Evolutionary conservation across 1,284 basidiomycete genomes (phyloP).

Genomic region (Phylloboletellus chloephorus): DNA sequence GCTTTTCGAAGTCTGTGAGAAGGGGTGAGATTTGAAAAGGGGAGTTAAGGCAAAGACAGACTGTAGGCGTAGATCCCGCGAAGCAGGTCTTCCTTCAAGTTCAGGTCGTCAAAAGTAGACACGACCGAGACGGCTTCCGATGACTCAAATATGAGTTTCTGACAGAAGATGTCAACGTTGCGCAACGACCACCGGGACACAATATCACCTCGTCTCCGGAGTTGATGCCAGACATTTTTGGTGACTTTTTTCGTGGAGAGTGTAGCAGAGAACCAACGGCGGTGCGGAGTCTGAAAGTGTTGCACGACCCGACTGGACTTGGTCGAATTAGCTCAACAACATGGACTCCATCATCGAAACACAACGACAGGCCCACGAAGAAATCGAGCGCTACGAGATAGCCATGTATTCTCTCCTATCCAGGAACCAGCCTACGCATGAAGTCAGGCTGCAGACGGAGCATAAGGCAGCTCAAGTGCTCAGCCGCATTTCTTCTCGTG

Average conservation of each 20-base stretch:
- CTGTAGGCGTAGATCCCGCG: constrained; percentile 99
- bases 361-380: constrained; percentile 92
- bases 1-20: constrained; percentile 92
- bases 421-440: constrained; percentile 55
- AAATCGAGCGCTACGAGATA: constrained; percentile 84
- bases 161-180: constrained; percentile 6
- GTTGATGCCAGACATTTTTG: constrained; percentile 74
- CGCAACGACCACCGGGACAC: not conserved
- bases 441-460: constrained; percentile 69
- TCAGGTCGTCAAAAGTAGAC: constrained; percentile 88
- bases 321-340: constrained; percentile 10
- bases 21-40: constrained; percentile 3
- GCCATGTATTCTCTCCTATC: constrained; percentile 70
- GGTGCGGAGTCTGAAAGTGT: constrained; percentile 52
- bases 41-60: constrained; percentile 39
- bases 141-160: constrained; percentile 97
- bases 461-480: constrained; percentile 86
- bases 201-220: constrained; percentile 62
- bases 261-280: constrained; percentile 30
- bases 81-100: constrained; percentile 91
- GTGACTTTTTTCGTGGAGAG: constrained; percentile 25
- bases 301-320: constrained; percentile 4
- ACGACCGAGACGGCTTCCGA: constrained; percentile 90
- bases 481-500: constrained; percentile 72
- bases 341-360: constrained; percentile 94